These are phyloP conservation scores for Trichoderma brevicompactum DNA, from an alignment of 2,329 filamentous ascomycete species.

Conservation along the genomic window DNA sequence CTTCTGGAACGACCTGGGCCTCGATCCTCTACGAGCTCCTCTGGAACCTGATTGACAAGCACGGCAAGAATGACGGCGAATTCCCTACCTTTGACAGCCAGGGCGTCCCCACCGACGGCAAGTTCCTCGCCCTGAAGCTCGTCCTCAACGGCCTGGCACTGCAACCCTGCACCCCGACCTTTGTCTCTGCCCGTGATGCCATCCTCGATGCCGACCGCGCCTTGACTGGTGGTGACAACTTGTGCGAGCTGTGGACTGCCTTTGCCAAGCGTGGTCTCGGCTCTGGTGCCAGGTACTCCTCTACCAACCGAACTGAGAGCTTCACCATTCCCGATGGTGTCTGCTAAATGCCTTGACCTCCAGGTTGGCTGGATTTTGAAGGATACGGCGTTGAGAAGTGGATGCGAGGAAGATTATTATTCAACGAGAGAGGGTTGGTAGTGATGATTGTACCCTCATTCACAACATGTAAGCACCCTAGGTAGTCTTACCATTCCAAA, in stretches of 20 bases:
- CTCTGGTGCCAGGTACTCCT: slow-evolving; percentile 40
- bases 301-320: slow-evolving; percentile 40
- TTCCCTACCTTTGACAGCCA: slow-evolving; percentile 47
- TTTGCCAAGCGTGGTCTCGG: slow-evolving; percentile 64
- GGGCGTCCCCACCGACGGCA: slow-evolving; percentile 57
- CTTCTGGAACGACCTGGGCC: slow-evolving; percentile 57
- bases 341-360: slow-evolving; percentile 32
- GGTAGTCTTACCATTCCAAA: background rate
- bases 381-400: background rate
- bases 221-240: slow-evolving; percentile 56
- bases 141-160: slow-evolving; percentile 57
- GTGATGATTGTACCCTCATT: background rate
- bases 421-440: too few relatives aligned
- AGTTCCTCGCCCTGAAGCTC: slow-evolving; percentile 57
- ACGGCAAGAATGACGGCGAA: slow-evolving; percentile 53
- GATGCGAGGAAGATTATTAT: background rate
- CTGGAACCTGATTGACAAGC: slow-evolving; percentile 62
- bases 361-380: too few relatives aligned
- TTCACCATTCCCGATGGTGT: slow-evolving; percentile 36
- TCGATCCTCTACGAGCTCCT: slow-evolving; percentile 59
- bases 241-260: slow-evolving; percentile 57
- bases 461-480: background rate
- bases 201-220: slow-evolving; percentile 60
- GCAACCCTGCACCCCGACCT: slow-evolving; percentile 61
- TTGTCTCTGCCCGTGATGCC: slow-evolving; percentile 57